Evolutionary conservation across 2,329 filamentous ascomycete species (phyloP).

Genomic region (Hyphodiscus sp.): DNA sequence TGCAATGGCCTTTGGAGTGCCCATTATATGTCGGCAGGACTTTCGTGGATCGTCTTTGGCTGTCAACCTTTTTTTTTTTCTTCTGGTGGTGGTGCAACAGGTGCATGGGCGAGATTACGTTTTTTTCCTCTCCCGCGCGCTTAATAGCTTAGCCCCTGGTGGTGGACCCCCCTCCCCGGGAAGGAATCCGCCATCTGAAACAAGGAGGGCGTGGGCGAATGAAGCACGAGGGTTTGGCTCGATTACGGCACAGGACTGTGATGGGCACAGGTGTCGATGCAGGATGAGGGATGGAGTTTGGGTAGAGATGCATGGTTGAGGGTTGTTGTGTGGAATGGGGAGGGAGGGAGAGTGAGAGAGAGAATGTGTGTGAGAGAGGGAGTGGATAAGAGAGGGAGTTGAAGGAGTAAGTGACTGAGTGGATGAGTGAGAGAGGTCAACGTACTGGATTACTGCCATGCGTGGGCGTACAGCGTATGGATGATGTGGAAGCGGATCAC

Average conservation of each 20-base stretch:
- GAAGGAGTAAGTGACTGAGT: no score
- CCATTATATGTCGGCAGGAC: constrained; percentile 3
- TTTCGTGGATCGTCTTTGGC: background rate
- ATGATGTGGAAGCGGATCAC: background rate
- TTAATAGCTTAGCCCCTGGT: background rate
- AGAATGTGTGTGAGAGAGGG: no score
- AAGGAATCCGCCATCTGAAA: background rate
- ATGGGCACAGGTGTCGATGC: background rate
- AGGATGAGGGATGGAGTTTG: background rate
- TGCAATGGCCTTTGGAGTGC: constrained; percentile 8
- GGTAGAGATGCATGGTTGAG: background rate
- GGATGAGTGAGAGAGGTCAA: no score
- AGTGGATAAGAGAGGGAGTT: no score
- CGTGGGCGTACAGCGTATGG: no score
- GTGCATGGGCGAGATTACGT: background rate
- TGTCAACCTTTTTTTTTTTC: background rate
- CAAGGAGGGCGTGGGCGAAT: background rate
- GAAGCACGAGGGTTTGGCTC: background rate
- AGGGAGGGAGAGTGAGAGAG: no score
- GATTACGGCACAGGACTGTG: background rate
- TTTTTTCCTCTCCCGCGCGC: background rate
- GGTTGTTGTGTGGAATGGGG: no score
- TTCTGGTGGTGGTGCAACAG: no score
- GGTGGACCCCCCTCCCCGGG: no score
- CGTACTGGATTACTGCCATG: no score